These are phyloP conservation scores for Protomyces inouyei DNA, from an alignment of 1,139 yeast genomes.

Conservation along the genomic window DNA sequence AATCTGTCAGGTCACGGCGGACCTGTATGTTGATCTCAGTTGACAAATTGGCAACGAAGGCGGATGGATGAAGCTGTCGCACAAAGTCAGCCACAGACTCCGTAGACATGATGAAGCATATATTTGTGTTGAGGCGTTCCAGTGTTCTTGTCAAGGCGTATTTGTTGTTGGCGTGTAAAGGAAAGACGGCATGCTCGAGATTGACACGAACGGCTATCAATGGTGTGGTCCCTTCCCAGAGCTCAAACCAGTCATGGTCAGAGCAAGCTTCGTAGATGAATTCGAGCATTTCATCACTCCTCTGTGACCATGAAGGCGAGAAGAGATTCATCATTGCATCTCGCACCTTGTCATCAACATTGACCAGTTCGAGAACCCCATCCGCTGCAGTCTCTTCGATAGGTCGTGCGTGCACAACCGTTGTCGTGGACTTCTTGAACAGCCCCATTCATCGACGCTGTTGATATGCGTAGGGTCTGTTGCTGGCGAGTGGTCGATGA, in stretches of 20 bases:
- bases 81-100: slow-evolving; percentile 1
- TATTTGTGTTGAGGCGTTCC: slow-evolving; percentile 1
- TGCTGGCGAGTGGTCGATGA: too few species aligned
- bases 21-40: slow-evolving; percentile 7
- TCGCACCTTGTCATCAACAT: background rate
- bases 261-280: slow-evolving; percentile 6
- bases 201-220: slow-evolving; percentile 5
- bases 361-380: background rate
- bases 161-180: background rate
- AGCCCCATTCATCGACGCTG: background rate
- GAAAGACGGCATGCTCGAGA: slow-evolving; percentile 18
- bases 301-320: slow-evolving; percentile 12
- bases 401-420: background rate
- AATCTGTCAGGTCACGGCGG: slow-evolving; percentile 7
- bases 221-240: slow-evolving; percentile 10
- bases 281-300: slow-evolving; percentile 12
- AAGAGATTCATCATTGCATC: slow-evolving; percentile 6
- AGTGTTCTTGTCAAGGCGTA: background rate
- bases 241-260: slow-evolving; percentile 20
- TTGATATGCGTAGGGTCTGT: too few species aligned
- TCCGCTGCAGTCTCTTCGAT: background rate
- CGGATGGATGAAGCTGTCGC: background rate
- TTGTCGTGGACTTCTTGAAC: background rate
- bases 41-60: background rate
- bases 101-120: slow-evolving; percentile 16